Base-by-base conservation (phyloP, 495 filamentous ascomycete genomes). In the Lophiotrema nucula region DNA sequence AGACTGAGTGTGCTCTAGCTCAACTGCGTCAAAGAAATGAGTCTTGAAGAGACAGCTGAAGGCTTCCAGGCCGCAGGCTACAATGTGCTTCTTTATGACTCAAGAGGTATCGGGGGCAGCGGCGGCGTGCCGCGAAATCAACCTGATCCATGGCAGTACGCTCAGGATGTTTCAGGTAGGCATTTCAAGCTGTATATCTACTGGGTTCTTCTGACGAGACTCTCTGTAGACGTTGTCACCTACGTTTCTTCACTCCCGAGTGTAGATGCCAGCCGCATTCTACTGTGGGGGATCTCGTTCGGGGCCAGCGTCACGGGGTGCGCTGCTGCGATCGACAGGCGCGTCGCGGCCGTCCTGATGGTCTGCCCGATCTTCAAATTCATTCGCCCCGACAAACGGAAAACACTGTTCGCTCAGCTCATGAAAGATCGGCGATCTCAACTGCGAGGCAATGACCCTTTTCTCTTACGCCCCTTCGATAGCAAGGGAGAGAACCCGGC, bases 111-210 rank as follows among this genome's bases (percentile, higher is more conserved):
- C 6, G 50, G 50, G 4, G 37, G 5, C 15, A 54, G 50, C 50
- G 50, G 45, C 21, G 50, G 50, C 15, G 6, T 45, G 38, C 50
- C 50, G 4, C 50, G 50, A 45, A 54, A 45, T 23, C 37, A 54
- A 11, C 4, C 23, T n/a, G 22, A 54, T 18, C 50, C 50, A 3
- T n/a, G 11, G 10, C 10, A 45, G 25, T 4, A 21, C 15, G 21
- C 21, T 16, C 8, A 54, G 37, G 50, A 54, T 38, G n/a, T n/a
- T n/a, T n/a, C n/a, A n/a, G n/a, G n/a, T n/a, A n/a, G n/a, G n/a
- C n/a, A n/a, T n/a, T n/a, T n/a, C n/a, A n/a, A n/a, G n/a, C n/a
- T n/a, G n/a, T n/a, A n/a, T n/a, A n/a, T n/a, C n/a, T 21, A 45
- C 21, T 23, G 15, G 4, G 50, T 45, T 23, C 37, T 38, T 10